Base-by-base conservation (phyloP, 768 basidiomycete species). In the Candolleomyces eurysporus region DNA sequence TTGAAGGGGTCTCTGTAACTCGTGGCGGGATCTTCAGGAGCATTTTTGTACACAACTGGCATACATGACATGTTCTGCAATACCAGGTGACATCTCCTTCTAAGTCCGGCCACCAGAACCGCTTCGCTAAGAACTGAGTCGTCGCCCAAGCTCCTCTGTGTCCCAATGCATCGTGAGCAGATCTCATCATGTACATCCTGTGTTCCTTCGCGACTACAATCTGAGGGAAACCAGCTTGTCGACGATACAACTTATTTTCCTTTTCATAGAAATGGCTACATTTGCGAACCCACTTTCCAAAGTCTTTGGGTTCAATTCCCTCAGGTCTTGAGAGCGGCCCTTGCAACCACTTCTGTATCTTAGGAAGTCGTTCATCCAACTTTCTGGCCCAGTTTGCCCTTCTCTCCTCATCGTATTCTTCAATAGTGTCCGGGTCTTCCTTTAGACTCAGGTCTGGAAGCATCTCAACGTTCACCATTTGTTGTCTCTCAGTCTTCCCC, bases 41-140 rank as follows among this genome's bases (percentile, higher is more conserved):
- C 42, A 31, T 48, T 36, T 63, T 67, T 39, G 69, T 65, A 0
- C 68, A n/a, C 42, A 59, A 36, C 58, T 73, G 72, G 59, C 73
- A 73, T 0, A 63, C 16, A 8, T 64, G 63, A 49, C 72, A 75
- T 2, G 66, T 65, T 21, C 64, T 63, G 0, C 72, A 52, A 59
- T 64, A 72, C 71, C 71, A 72, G 0, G 53, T 21, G 0, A 72
- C 59, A 57, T 75, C 71, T 0, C 39, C 30, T 14, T 67, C 65
- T 32, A 72, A 48, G 5, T 71, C 66, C 0, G 69, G 72, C 71
- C 72, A 75, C 71, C 70, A 75, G 54, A 75, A 73, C 0, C 67
- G 13, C 46, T 67, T 52, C 7, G 58, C 22, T 0, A 75, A 48
- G 2, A 70, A 19, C 0, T 53, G 4, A 2, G 43, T 58, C 0